Evolutionary conservation across 2,329 filamentous ascomycete genomes (phyloP).

Genomic region (Phoma sp.): DNA sequence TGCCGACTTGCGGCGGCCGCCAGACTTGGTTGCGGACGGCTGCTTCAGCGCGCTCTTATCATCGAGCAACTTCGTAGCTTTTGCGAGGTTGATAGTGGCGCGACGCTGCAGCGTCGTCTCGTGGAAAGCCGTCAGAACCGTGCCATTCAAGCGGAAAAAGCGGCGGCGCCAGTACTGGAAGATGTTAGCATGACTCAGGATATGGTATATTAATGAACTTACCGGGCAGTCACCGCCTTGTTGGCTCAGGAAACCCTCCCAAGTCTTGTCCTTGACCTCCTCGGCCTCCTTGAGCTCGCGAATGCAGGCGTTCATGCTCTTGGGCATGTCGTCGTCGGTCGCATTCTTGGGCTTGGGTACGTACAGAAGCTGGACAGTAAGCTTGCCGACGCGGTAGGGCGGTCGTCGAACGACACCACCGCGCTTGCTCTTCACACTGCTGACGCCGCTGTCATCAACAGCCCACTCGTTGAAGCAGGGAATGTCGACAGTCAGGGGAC

Average conservation of each 20-base stretch:
- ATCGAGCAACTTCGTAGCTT: slow-evolving; percentile 91
- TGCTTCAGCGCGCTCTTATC: slow-evolving; percentile 84
- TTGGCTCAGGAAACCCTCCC: slow-evolving; percentile 90
- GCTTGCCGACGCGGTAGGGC: slow-evolving; percentile 95
- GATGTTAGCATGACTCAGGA: slow-evolving; percentile 17
- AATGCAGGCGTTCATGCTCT: slow-evolving; percentile 98
- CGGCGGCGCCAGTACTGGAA: slow-evolving; percentile 92
- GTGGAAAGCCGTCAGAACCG: slow-evolving; percentile 93
- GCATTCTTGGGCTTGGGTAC: slow-evolving; percentile 88
- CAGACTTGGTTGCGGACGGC: slow-evolving; percentile 75
- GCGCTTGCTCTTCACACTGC: slow-evolving; percentile 92
- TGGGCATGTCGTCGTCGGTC: slow-evolving; percentile 95
- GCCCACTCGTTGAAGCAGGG: slow-evolving; percentile 99
- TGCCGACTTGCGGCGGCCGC: slow-evolving; percentile 85
- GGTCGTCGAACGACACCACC: slow-evolving; percentile 77
- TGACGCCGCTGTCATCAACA: slow-evolving; percentile 78
- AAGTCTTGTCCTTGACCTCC: slow-evolving; percentile 76
- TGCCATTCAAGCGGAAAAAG: slow-evolving; percentile 92
- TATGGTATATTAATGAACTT: slow-evolving; percentile 56
- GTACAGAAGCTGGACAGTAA: slow-evolving; percentile 92
- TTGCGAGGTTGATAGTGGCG: slow-evolving; percentile 94
- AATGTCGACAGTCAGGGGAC: slow-evolving; percentile 85
- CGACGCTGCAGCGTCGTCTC: slow-evolving; percentile 94
- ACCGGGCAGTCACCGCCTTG: slow-evolving; percentile 97
- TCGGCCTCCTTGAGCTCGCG: slow-evolving; percentile 92